Evolutionary conservation across 1,139 yeast genomes (phyloP), one percentile per base, ranked within the genome.

Genomic region (Yamadazyma conglobata): DNA sequence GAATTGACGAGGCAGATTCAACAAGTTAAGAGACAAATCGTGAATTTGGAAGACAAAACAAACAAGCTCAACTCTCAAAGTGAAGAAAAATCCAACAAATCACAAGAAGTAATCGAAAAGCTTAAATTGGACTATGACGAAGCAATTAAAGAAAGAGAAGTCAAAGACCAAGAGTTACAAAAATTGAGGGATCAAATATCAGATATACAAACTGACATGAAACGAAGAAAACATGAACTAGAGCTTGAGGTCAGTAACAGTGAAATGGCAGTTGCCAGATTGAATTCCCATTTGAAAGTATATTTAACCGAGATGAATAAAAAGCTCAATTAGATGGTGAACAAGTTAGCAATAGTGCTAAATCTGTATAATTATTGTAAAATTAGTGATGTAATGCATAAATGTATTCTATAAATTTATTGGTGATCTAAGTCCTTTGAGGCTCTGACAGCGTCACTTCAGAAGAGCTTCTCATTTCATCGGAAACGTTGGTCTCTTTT

Each of bases 221-320:
- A 55, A 13, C 61, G 60, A 15, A 48, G 70, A 46, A 58, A 63
- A 37, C 55, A 54, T 22, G 70, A 67, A 13, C 72, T 71, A 38
- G 79, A 77, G 37, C 52, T 51, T 25, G 89, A 82, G 41, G 66
- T 70, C 35, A 64, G 71, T 35, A 73, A 66, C 22, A 69, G 79
- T 8, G 73, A 70, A 33, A 49, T 64, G 30, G 83, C 79, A 42
- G 64, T 78, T 22, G 71, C 72, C 20, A 64, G 70, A 36, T 60
- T 82, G 35, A 44, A 44, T 28, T 32, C 44, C 7, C 46, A 41
- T 27, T 33, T 41, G 19, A 40, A 32, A 23, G 27, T 41, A 15
- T 43, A 43, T 19, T 35, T 46, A 20, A 32, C 41, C 1, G 50
- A 46, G 31, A 46, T 46, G 48, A 42, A 34, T 26, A 45, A 38